phyloP scores from a whole-genome alignment of 2,329 filamentous ascomycete genomes.

The Exophiala mesophila region DNA sequence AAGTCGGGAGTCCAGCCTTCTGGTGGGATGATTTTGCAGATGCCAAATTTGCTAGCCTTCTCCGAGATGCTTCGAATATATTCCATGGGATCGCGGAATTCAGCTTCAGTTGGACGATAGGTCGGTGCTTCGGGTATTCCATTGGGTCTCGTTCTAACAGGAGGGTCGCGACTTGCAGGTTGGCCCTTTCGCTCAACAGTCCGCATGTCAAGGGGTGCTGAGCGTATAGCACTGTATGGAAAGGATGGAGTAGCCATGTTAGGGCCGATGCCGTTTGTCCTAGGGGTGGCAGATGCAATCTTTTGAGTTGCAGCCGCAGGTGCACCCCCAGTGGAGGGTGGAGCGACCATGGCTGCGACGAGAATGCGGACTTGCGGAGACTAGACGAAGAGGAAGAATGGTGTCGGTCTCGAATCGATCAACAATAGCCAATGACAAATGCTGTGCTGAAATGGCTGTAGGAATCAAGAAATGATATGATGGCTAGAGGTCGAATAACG shows the following conservation, averaged over 20 bases:
- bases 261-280: slow-evolving; percentile 39
- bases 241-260: slow-evolving; percentile 45
- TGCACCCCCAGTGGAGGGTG: slow-evolving; percentile 38
- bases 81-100: slow-evolving; percentile 89
- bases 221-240: slow-evolving; percentile 60
- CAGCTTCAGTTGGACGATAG: slow-evolving; percentile 82
- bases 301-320: slow-evolving; percentile 19
- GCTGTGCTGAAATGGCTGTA: too few species aligned
- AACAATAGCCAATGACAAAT: too few species aligned
- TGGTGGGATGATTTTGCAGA: slow-evolving; percentile 93
- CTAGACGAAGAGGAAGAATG: too few species aligned
- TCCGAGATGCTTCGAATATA: slow-evolving; percentile 89
- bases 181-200: slow-evolving; percentile 91
- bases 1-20: slow-evolving; percentile 92
- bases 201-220: slow-evolving; percentile 70
- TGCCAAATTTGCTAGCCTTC: slow-evolving; percentile 80
- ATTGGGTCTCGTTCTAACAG: slow-evolving; percentile 75
- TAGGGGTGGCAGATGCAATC: slow-evolving; percentile 28
- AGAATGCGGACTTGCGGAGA: too few species aligned
- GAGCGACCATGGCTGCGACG: slow-evolving; percentile 41
- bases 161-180: slow-evolving; percentile 67
- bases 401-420: too few species aligned
- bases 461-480: too few species aligned
- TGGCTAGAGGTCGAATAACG: too few species aligned
- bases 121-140: slow-evolving; percentile 85